Base-by-base conservation (phyloP, 73 alveolate genomes). In the Blepharisma japonicum region DNA sequence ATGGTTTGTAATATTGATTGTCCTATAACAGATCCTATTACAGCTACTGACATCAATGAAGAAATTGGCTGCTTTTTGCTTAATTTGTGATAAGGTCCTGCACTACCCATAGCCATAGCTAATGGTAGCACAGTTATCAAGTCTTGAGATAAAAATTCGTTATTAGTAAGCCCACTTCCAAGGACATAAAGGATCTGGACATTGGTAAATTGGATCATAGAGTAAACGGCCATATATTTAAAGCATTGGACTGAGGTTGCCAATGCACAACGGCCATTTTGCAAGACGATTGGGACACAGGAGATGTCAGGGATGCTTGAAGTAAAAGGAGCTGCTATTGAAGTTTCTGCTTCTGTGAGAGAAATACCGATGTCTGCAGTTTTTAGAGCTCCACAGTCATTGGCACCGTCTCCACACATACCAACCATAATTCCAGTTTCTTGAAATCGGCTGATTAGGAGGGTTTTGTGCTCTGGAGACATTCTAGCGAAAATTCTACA, bases 241-340 rank as follows among this genome's bases (percentile, higher is more conserved):
- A 88, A 88, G 45, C 81, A 53, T 55, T 87, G 80, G 51, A 88
- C 71, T 5, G 91, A 71, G 11, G 92, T 88, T 2, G 81, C 71
- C 9, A 88, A 71, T 0, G 95, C 93, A 39, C 88, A 71, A 70
- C 92, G 50, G 8, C 95, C 92, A 14, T 89, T 83, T 53, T 68
- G 71, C 45, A 88, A 39, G 9, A 87, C 81, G 45, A 21, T 68
- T 68, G 79, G 45, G 20, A 82, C 94, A 21, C 90, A 80, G 27
- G 89, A 77, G 6, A 89, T 89, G 61, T 86, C 71, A 11, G 55
- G 39, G 7, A 77, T 70, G 25, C 50, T 55, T 18, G 88, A 47
- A 6, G 96, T 82, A 68, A 89, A 89, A 45, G 96, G 93, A 46
- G 96, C 93, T 9, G 96, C 96, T 25, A 87, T 89, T 27, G 96